Evolutionary conservation across 2,329 filamentous ascomycete genomes (phyloP).

Genomic region (Clonostachys sp.): DNA sequence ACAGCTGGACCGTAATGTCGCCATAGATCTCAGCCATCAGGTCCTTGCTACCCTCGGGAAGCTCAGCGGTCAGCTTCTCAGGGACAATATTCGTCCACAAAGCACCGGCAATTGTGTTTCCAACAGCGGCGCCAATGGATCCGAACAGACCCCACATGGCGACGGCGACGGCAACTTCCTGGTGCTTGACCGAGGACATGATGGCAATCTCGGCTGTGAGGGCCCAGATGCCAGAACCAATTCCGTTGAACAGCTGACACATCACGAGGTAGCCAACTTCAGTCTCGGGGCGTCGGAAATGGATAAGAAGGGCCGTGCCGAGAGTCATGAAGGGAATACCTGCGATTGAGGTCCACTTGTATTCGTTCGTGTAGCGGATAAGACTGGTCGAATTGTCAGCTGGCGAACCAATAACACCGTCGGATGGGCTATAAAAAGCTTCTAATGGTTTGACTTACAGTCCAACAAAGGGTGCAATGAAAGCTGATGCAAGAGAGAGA

Average conservation of each 20-base stretch:
- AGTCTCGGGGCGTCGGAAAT: constrained; percentile 26
- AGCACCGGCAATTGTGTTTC: constrained; percentile 51
- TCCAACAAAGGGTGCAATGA: constrained; percentile 41
- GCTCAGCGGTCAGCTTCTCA: constrained; percentile 24
- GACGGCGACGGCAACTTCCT: constrained; percentile 49
- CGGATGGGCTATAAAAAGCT: background rate
- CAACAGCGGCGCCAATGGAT: constrained; percentile 50
- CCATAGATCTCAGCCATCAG: constrained; percentile 29
- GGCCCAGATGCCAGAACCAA: constrained; percentile 27
- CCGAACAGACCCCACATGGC: constrained; percentile 53
- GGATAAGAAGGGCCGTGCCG: constrained; percentile 31
- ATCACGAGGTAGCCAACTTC: constrained; percentile 39
- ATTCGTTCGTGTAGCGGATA: constrained; percentile 35
- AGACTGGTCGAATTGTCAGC: constrained; percentile 10
- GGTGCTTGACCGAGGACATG: constrained; percentile 47
- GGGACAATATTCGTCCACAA: constrained; percentile 53
- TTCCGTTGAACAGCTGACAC: constrained; percentile 47
- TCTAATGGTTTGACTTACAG: constrained; percentile 16
- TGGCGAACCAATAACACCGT: background rate
- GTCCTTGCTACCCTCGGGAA: constrained; percentile 32
- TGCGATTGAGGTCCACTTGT: constrained; percentile 28
- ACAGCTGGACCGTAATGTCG: constrained; percentile 42
- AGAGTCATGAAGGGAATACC: constrained; percentile 29
- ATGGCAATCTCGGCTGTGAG: constrained; percentile 45
- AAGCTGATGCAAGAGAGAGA: constrained; percentile 38